Evolutionary conservation across 2,329 filamentous ascomycete species (phyloP), one percentile per base, ranked within the genome.

Genomic region (Immersiporthe knoxdaviesiana): DNA sequence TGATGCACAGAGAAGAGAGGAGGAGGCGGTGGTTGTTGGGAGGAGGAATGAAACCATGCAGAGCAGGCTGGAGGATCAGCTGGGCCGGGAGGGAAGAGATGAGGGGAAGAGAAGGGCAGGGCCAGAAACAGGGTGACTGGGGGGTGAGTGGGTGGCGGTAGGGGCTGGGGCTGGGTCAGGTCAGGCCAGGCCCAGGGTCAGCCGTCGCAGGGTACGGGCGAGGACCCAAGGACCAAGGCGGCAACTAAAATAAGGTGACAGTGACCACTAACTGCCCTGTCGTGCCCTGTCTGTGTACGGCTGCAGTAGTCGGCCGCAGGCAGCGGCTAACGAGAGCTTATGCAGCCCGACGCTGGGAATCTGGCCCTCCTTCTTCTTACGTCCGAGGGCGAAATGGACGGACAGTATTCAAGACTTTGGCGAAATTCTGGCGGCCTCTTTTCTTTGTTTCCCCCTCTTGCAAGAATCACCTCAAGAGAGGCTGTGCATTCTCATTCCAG

Each of bases 191-290:
- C n/a, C n/a, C n/a, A n/a, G 60, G 37, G 32, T 61, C 10, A n/a
- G 39, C 27, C 44, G 30, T 18, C 50, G 30, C 60, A 24, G 35
- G 39, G 27, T 50, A 44, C 35, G 50, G 35, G 47, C 21, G n/a
- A 8, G 27, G n/a, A n/a, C n/a, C n/a, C n/a, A n/a, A 32, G 50
- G 47, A 18, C 54, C 39, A 32, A 62, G 69, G 62, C 63, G 44
- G 66, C 69, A 68, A 56, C 66, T 66, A 70, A 70, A 70, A 70
- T 70, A 68, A 52, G 66, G 64, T 35, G 27, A 27, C n/a, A n/a
- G n/a, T n/a, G n/a, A n/a, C n/a, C n/a, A n/a, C 27, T 18, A 30
- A 35, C 14, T 18, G 54, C 54, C 52, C 27, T 27, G 37, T 2
- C 6, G 30, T 35, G 8, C n/a, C n/a, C n/a, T n/a, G n/a, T n/a